phyloP scores from a whole-genome alignment of 345 rosid species.

The Psidium friedrichsthalianum region DNA sequence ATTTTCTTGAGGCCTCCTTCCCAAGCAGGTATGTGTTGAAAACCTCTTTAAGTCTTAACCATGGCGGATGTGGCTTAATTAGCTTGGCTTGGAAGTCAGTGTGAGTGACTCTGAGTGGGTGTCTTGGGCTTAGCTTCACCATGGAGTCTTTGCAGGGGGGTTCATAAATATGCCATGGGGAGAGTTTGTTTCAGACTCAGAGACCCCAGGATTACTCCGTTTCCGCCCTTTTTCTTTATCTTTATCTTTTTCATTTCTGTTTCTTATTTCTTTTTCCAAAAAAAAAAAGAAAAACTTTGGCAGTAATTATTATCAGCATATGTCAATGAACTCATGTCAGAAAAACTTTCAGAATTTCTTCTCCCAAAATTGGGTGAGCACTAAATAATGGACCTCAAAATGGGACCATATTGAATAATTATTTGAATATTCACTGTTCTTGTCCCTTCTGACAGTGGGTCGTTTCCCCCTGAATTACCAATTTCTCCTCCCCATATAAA shows the following conservation, averaged over 20 bases:
- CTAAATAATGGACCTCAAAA: background rate
- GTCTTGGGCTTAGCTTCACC: background rate
- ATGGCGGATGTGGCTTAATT: background rate
- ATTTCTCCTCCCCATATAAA: background rate
- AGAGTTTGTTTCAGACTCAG: background rate
- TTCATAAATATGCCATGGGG: background rate
- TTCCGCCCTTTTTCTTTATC: background rate
- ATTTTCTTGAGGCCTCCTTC: background rate
- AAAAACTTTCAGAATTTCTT: background rate
- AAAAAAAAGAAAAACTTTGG: background rate
- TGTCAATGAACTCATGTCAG: background rate
- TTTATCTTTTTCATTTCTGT: background rate
- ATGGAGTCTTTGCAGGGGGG: background rate
- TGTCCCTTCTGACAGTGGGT: background rate
- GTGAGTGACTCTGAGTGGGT: background rate
- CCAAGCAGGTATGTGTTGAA: background rate
- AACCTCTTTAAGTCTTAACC: background rate
- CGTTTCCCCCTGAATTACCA: background rate
- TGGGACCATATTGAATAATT: background rate
- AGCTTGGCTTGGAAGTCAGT: background rate
- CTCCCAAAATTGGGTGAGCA: background rate
- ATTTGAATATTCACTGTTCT: background rate
- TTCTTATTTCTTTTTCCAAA: background rate
- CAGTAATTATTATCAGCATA: background rate
- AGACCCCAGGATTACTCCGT: background rate